Evolutionary conservation across 2,329 filamentous ascomycete genomes (phyloP), one percentile per base, ranked within the genome.

Genomic region (Colletotrichum sp.): DNA sequence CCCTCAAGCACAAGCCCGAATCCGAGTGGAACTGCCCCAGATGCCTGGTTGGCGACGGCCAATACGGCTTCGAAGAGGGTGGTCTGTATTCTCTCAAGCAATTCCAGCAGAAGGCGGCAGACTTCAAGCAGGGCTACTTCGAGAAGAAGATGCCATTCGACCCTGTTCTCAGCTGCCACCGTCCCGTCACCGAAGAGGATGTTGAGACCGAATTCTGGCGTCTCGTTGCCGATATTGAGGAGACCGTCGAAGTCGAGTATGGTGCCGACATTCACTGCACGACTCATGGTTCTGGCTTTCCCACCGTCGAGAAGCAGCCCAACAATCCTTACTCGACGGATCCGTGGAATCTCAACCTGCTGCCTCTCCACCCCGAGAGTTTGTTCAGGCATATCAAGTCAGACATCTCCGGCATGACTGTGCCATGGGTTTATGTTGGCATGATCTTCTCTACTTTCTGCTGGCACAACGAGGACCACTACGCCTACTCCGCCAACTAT

Each of bases 381-480:
- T 88, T 99, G 1, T 99, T 99, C 87, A 92, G 96, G 65, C 95
- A 99, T 80, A 98, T 99, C 88, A 98, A 98, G 84, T 95, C 96
- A 0, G 97, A 99, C 82, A 97, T 99, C 69, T 98, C 97, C 3
- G 97, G 97, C 48, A 99, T 99, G 97, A 99, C 97, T 0, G 96
- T 99, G 9, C 97, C 97, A 1, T 99, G 97, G 97, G 92, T 99
- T 5, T 99, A 99, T 82, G 97, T 99, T 6, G 97, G 97, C 77
- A 99, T 99, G 97, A 97, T 98, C 52, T 99, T 99, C 83, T 99
- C 97, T 0, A 98, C 97, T 0, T 99, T 99, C 82, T 99, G 97
- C 85, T 99, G 97, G 97, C 97, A 99, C 83, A 98, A 98, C 78
- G 97, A 99, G 82, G 97, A 99, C 81, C 97, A 99, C 82, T 98